Base-by-base conservation (phyloP, 139 green algal species). In the Chlorella sp. region DNA sequence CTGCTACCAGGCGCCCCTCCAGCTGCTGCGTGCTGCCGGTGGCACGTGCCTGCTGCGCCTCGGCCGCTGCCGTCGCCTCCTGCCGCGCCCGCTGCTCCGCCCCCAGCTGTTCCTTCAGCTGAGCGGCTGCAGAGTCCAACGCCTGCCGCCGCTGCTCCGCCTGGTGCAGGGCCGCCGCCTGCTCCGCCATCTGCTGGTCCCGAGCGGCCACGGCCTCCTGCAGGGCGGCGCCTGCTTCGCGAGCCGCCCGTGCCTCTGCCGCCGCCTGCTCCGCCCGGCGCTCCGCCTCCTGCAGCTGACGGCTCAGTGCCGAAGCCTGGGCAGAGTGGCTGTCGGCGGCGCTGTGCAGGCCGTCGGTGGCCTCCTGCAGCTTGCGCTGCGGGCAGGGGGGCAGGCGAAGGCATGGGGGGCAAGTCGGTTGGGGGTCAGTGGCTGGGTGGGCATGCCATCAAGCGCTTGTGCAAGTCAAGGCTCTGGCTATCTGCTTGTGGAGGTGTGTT, bases 351-450 rank as follows among this genome's bases (percentile, higher is more conserved):
- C 54, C 70, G 24, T 86, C 81, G 17, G 73, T 73, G 7, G 54
- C 62, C 8, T 86, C 81, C 32, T 86, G 70, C 40, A 81, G n/a
- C 51, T 54, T 60, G n/a, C 81, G 70, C 81, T 86, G 81, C 81
- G 65, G 6, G 17, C 32, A 24, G 36, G 0, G 43, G 38, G 34
- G 74, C 58, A 28, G 19, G 4, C 1, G 7, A 28, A 60, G 41
- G 40, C 2, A 6, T 22, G 20, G 14, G 1, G 41, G 40, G 41
- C 34, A 7, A 7, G 34, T 7, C 16, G 64, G 30, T 36, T n/a
- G n/a, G n/a, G n/a, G n/a, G n/a, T n/a, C n/a, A n/a, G n/a, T 17
- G 19, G 43, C 9, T 20, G 43, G 38, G 41, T 7, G 32, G 24
- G 36, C 24, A 56, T 58, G 70, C 24, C 41, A 77, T 30, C 38